A percentile compares a stretch with the other conserved stretches of the same genome.
Evolutionary conservation across 2,329 filamentous ascomycete genomes (phyloP).

Genomic region (Trichoderma afroharzianum): DNA sequence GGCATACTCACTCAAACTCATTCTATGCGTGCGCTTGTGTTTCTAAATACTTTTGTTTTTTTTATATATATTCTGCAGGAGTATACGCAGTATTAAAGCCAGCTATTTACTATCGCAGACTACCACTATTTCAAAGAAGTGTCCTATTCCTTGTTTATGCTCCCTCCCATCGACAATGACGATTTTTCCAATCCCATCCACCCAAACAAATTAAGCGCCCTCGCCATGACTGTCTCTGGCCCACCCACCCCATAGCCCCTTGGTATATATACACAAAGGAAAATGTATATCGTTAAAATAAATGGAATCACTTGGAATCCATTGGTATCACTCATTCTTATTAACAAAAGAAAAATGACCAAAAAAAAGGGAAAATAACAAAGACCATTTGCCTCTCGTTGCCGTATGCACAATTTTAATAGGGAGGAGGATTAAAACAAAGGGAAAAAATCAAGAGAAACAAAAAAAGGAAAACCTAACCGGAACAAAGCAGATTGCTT

Average conservation of each 20-base stretch:
- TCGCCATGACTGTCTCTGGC: neutral
- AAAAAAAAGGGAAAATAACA: neutral
- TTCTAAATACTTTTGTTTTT: neutral
- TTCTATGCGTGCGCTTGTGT: neutral
- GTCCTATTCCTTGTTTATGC: neutral
- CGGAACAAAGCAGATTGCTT: neutral
- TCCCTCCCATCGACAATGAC: neutral
- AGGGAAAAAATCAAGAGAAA: neutral
- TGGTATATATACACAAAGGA: slow-evolving; percentile 13
- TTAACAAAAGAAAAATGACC: neutral
- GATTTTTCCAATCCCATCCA: neutral
- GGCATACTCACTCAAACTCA: neutral
- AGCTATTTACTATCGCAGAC: neutral
- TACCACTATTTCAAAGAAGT: neutral
- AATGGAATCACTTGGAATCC: neutral
- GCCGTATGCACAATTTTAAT: neutral
- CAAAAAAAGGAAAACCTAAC: neutral
- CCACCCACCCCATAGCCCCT: neutral
- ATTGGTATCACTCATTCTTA: slow-evolving; percentile 17
- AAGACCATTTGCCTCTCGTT: neutral
- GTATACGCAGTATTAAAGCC: neutral
- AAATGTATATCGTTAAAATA: slow-evolving; percentile 7
- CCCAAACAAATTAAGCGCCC: neutral
- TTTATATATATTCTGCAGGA: neutral
- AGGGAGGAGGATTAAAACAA: neutral